Conservation (phyloP, 495 filamentous ascomycete species). For the Lineolata rhizophorae region DNA sequence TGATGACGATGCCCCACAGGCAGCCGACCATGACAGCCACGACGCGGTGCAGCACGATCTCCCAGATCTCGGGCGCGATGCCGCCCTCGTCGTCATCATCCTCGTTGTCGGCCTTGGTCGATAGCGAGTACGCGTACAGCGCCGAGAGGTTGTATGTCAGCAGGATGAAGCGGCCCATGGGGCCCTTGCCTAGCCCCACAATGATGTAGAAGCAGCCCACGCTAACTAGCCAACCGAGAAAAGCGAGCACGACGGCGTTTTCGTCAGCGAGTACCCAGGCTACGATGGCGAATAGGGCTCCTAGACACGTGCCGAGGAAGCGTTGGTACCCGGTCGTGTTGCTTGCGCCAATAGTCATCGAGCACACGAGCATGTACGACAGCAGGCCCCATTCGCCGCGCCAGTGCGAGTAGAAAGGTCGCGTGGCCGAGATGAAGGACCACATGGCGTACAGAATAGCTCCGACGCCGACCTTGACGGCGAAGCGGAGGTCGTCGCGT, state of each 20-base stretch:
- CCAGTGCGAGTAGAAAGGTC: slow-evolving; percentile 71
- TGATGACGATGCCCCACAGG: slow-evolving; percentile 81
- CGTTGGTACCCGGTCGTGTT: slow-evolving; percentile 78
- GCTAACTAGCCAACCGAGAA: slow-evolving; percentile 61
- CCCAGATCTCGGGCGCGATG: slow-evolving; percentile 53
- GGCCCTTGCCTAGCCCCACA: slow-evolving; percentile 58
- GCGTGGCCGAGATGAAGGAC: slow-evolving; percentile 56
- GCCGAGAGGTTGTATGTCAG: slow-evolving; percentile 95
- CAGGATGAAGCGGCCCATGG: slow-evolving; percentile 62
- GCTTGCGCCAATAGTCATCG: slow-evolving; percentile 87
- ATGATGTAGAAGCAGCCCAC: slow-evolving; percentile 78
- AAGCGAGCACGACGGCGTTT: slow-evolving; percentile 48
- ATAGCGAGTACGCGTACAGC: slow-evolving; percentile 80
- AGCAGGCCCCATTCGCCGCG: slow-evolving; percentile 90
- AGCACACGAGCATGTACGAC: slow-evolving; percentile 95
- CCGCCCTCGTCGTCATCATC: slow-evolving; percentile 75
- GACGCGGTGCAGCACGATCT: slow-evolving; percentile 80
- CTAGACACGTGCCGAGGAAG: slow-evolving; percentile 72
- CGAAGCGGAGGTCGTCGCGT: slow-evolving; percentile 52
- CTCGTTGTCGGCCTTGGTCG: slow-evolving; percentile 41
- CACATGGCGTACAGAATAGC: slow-evolving; percentile 72
- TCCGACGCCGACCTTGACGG: slow-evolving; percentile 78
- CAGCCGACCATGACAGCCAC: slow-evolving; percentile 73
- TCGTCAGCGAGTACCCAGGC: slow-evolving; percentile 55
- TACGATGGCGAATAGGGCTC: slow-evolving; percentile 49